Conservation (phyloP, 352 stramenopile genomes). For the Aphanomyces astaci region DNA sequence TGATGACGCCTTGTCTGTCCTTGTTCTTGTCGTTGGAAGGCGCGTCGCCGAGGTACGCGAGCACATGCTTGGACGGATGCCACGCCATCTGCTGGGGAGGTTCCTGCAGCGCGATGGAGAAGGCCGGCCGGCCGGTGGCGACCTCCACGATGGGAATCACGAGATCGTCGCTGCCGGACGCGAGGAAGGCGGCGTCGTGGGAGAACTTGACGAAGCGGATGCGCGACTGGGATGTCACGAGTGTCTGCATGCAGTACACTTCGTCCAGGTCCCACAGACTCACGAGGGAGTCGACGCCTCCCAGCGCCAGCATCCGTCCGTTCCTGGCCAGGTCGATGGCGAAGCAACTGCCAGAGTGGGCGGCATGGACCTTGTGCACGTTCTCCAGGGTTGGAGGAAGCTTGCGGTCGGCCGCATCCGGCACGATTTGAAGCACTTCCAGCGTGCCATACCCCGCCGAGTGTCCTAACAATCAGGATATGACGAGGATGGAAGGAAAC, state of each 20-base stretch:
- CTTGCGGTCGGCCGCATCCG: conserved; percentile 47
- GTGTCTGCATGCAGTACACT: conserved; percentile 77
- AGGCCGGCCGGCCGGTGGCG: conserved; percentile 45
- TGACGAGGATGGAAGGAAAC: not conserved
- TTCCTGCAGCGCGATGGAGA: conserved; percentile 63
- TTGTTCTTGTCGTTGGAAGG: conserved; percentile 65
- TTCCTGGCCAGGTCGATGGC: conserved; percentile 70
- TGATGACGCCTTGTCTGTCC: conserved; percentile 77
- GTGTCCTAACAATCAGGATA: conserved; percentile 33
- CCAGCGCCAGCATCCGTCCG: conserved; percentile 63
- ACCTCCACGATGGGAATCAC: conserved; percentile 56
- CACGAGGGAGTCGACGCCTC: conserved; percentile 76
- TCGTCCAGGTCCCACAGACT: conserved; percentile 81
- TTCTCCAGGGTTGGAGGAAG: conserved; percentile 73
- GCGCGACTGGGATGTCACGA: conserved; percentile 71
- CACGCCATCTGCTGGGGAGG: conserved; percentile 69
- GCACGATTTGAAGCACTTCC: conserved; percentile 73
- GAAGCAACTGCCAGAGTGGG: conserved; percentile 53
- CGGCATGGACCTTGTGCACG: conserved; percentile 56
- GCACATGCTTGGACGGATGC: conserved; percentile 73
- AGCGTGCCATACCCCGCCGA: conserved; percentile 66
- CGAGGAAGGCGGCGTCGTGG: conserved; percentile 61
- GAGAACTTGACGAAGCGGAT: conserved; percentile 75
- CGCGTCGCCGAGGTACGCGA: conserved; percentile 80
- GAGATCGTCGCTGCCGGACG: conserved; percentile 70